Evolutionary conservation across 169 alveolate species (phyloP), one percentile per base, ranked within the genome.

Genomic region (Babesia bovis): DNA sequence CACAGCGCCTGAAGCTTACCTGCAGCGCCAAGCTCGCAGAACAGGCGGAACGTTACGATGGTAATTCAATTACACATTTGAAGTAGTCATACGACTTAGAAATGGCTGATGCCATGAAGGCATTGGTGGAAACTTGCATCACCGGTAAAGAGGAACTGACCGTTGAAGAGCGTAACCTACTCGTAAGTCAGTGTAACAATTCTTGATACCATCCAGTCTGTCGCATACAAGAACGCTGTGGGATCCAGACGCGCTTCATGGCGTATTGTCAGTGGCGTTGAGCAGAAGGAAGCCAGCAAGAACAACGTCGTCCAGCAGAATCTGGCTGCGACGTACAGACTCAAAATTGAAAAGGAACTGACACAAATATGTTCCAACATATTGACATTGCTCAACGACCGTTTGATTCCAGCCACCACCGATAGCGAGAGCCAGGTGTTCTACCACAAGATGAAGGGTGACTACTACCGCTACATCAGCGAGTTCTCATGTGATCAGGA

Each of bases 391-490:
- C 90, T 97, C 45, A 95, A 95, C 79, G 83, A 91, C 66, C 76
- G 92, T 66, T 93, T 98, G 73, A 91, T 97, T 71, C 96, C 95
- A 59, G 88, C 94, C 32, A 93, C 98, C 58, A 82, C 94, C 21
- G 90, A 76, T 57, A 87, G 92, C 56, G 99, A 96, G 89, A 91
- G 97, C 67, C 90, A 93, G 81, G 99, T 97, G 50, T 98, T 97
- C 92, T 97, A 96, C 91, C 91, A 92, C 76, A 98, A 98, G 93
- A 97, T 98, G 99, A 97, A 97, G 92, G 99, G 99, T n/a, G 99
- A 98, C 89, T 97, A 97, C 87, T 96, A 96, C 92, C 95, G 99
- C 66, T 96, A 96, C 83, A 89, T 95, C 61, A 95, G 99, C 40
- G 99, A 98, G 90, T 96, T 94, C 92, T 94, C 97, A 19, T 85